A percentile compares a stretch with the other conserved stretches of the same genome.
Conservation (phyloP, 2,329 filamentous ascomycete genomes). For the Aurifilum marmelostoma region DNA sequence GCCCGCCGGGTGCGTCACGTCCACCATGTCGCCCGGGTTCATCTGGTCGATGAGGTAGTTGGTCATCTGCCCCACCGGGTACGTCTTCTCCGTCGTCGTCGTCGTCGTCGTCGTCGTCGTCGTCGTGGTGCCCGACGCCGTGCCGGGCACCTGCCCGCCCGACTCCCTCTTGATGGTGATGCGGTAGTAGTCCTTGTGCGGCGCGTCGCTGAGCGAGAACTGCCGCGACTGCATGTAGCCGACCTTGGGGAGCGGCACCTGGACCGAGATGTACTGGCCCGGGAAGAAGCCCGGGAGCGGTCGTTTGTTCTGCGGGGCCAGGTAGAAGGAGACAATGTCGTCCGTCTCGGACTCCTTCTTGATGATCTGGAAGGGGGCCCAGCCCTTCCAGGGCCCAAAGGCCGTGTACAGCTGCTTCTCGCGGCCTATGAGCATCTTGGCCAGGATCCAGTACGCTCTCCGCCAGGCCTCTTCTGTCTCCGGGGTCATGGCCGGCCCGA, state of each 20-base stretch:
- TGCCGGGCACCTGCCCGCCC: slow-evolving; percentile 51
- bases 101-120: neutral
- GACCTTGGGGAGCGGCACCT: slow-evolving; percentile 58
- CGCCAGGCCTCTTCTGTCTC: slow-evolving; percentile 70
- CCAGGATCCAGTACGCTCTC: slow-evolving; percentile 73
- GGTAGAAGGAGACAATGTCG: slow-evolving; percentile 72
- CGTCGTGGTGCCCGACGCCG: neutral
- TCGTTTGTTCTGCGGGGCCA: slow-evolving; percentile 64
- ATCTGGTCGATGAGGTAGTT: slow-evolving; percentile 69
- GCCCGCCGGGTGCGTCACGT: slow-evolving; percentile 68
- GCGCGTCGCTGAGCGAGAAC: slow-evolving; percentile 72
- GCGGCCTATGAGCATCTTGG: slow-evolving; percentile 70
- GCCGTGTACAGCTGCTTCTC: slow-evolving; percentile 66
- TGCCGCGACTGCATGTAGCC: slow-evolving; percentile 68
- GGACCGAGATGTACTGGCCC: slow-evolving; percentile 73
- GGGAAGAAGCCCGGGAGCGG: slow-evolving; percentile 67
- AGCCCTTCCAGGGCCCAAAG: slow-evolving; percentile 66
- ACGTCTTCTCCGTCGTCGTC: neutral
- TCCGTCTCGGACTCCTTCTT: slow-evolving; percentile 68
- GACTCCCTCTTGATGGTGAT: slow-evolving; percentile 72
- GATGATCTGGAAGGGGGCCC: slow-evolving; percentile 68
- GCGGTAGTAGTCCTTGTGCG: slow-evolving; percentile 64
- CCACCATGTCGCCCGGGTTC: slow-evolving; percentile 62
- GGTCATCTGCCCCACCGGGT: slow-evolving; percentile 62
- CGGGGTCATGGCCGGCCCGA: slow-evolving; percentile 67